These are phyloP conservation scores for Plasmodium adleri DNA, from an alignment of 169 alveolate genomes.

Conservation along the genomic window DNA sequence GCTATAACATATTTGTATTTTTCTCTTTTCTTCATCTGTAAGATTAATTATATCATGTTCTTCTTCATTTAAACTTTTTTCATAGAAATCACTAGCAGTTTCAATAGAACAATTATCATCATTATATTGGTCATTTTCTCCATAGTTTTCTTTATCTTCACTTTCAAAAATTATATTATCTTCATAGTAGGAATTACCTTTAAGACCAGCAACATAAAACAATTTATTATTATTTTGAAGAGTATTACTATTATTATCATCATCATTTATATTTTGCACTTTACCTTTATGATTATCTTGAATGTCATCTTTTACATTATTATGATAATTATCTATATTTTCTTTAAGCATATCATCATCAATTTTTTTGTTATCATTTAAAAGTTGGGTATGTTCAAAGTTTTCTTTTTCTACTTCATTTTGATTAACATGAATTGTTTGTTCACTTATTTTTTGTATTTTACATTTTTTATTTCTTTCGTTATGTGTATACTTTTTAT, in stretches of 20 bases:
- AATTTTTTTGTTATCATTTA: background rate
- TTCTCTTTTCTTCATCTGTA: conserved; percentile 80
- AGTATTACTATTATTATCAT: too few species aligned
- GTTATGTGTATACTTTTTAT: too few species aligned
- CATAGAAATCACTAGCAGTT: conserved; percentile 57
- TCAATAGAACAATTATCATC: conserved; percentile 57
- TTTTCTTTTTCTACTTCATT: too few species aligned
- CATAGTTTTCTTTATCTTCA: conserved; percentile 41
- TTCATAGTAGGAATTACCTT: conserved; percentile 70
- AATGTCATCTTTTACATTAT: too few species aligned
- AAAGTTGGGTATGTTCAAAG: too few species aligned
- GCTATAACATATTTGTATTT: conserved; percentile 93
- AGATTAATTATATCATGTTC: conserved; percentile 74
- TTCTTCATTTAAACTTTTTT: conserved; percentile 31
- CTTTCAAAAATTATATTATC: conserved; percentile 37
- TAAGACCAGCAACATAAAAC: conserved; percentile 1
- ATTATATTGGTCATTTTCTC: conserved; percentile 10
- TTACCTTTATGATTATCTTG: too few species aligned
- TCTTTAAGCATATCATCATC: background rate
- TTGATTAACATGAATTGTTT: too few species aligned
- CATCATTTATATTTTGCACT: too few species aligned
- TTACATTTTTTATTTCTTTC: too few species aligned
- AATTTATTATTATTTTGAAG: background rate
- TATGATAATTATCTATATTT: too few species aligned
- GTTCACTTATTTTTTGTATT: too few species aligned